Evolutionary conservation across 306 rosid genomes (phyloP).

Genomic region (Urtica urens): DNA sequence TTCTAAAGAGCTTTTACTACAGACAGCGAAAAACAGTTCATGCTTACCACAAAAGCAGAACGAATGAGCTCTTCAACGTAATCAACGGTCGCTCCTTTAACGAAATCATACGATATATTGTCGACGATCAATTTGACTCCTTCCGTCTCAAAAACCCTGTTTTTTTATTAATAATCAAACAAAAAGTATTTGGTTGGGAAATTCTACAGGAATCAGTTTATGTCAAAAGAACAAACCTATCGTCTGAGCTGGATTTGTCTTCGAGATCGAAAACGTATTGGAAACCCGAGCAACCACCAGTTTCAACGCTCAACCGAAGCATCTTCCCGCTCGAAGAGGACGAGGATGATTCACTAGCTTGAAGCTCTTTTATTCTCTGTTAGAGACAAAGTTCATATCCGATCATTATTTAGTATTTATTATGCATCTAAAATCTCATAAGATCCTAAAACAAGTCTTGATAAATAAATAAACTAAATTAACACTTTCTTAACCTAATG

Average conservation of each 20-base stretch:
- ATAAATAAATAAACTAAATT: too few species aligned
- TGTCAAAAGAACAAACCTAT: slow-evolving; percentile 32
- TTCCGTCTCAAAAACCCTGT: slow-evolving; percentile 71
- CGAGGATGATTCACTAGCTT: slow-evolving; percentile 34
- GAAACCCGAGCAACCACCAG: slow-evolving; percentile 98
- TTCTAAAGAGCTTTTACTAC: too few species aligned
- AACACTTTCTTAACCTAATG: too few species aligned
- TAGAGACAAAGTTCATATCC: slow-evolving; percentile 5
- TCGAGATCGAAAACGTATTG: slow-evolving; percentile 83
- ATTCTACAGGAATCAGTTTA: neutral
- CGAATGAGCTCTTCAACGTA: slow-evolving; percentile 94
- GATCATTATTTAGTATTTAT: too few species aligned
- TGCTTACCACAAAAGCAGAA: slow-evolving; percentile 79
- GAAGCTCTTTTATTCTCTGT: slow-evolving; percentile 74
- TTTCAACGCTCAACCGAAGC: slow-evolving; percentile 85
- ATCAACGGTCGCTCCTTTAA: slow-evolving; percentile 93
- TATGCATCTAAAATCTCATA: too few species aligned
- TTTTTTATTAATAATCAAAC: neutral
- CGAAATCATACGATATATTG: slow-evolving; percentile 70
- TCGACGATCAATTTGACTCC: slow-evolving; percentile 77
- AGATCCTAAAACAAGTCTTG: too few species aligned
- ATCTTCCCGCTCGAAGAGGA: slow-evolving; percentile 31
- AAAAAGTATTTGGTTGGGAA: neutral
- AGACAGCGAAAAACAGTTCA: neutral
- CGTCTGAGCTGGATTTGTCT: slow-evolving; percentile 53